Percentiles rank a stretch among this genome's conserved stretches.
These are phyloP conservation scores for Candida sanyaensis DNA, from an alignment of 1,139 yeast species.

Conservation along the genomic window DNA sequence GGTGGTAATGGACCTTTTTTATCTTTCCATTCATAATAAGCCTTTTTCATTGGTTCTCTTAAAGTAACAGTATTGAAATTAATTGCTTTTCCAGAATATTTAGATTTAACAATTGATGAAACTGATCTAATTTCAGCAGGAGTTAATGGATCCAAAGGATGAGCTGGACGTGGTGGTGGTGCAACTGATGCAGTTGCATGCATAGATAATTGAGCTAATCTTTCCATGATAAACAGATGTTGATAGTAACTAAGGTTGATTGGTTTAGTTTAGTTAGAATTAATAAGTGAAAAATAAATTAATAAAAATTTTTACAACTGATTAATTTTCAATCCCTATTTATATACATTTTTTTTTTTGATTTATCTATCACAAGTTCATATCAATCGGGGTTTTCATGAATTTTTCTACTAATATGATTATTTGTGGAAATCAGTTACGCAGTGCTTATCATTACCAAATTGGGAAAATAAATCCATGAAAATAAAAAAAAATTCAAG, in stretches of 20 bases:
- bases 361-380: no score
- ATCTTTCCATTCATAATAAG: conserved; percentile 67
- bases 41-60: conserved; percentile 67
- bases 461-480: background rate
- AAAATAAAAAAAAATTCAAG: background rate
- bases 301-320: background rate
- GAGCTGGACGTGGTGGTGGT: conserved; percentile 57
- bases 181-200: conserved; percentile 61
- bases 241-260: background rate
- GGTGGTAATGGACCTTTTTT: conserved; percentile 62
- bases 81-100: conserved; percentile 47
- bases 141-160: conserved; percentile 74
- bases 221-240: conserved; percentile 47
- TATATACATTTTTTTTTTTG: background rate
- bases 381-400: background rate
- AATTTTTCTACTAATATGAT: background rate
- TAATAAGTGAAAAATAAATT: background rate
- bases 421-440: background rate
- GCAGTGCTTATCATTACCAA: background rate
- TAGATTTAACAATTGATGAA: conserved; percentile 28
- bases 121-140: conserved; percentile 53
- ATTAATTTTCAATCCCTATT: background rate
- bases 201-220: conserved; percentile 63
- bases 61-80: conserved; percentile 70
- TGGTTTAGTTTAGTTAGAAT: background rate